phyloP scores from a whole-genome alignment of 2,329 filamentous ascomycete species.

The Triangularia verruculosa region DNA sequence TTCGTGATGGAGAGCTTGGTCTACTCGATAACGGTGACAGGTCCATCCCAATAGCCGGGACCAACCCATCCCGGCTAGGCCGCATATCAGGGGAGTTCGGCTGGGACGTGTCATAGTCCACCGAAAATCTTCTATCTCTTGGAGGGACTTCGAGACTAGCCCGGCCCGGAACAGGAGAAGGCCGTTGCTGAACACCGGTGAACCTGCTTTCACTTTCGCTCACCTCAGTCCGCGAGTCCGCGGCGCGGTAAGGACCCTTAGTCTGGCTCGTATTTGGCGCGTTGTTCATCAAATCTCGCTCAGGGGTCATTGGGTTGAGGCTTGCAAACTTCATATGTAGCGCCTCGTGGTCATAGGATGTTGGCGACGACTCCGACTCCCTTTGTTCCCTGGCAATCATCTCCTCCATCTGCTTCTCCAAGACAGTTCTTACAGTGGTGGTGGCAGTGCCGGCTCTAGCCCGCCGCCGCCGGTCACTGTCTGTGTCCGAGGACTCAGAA shows the following conservation, averaged over 20 bases:
- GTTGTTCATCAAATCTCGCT: slow-evolving; percentile 25
- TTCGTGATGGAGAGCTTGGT: slow-evolving; percentile 60
- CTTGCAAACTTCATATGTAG: slow-evolving; percentile 35
- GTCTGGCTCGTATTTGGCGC: slow-evolving; percentile 33
- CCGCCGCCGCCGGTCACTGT: slow-evolving; percentile 44
- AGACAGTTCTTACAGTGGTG: slow-evolving; percentile 46
- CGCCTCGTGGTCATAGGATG: slow-evolving; percentile 31
- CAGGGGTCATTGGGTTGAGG: slow-evolving; percentile 34
- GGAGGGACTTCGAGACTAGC: slow-evolving; percentile 50
- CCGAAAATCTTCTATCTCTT: slow-evolving; percentile 38
- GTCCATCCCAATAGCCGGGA: slow-evolving; percentile 60
- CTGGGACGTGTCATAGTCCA: slow-evolving; percentile 45
- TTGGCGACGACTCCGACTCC: slow-evolving; percentile 38
- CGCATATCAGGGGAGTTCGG: slow-evolving; percentile 54
- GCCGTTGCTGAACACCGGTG: slow-evolving; percentile 20
- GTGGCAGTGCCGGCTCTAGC: slow-evolving; percentile 47
- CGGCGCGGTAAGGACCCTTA: slow-evolving; percentile 32
- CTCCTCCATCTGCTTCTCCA: slow-evolving; percentile 62
- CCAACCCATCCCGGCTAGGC: slow-evolving; percentile 44
- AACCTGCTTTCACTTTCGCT: slow-evolving; percentile 39
- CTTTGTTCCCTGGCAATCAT: slow-evolving; percentile 55
- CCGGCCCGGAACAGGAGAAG: slow-evolving; percentile 35
- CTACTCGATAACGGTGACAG: slow-evolving; percentile 63
- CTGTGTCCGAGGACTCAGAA: slow-evolving; percentile 61
- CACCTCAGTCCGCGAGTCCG: slow-evolving; percentile 38